Conservation (phyloP, 352 stramenopile genomes). For the Phytophthora citricola region DNA sequence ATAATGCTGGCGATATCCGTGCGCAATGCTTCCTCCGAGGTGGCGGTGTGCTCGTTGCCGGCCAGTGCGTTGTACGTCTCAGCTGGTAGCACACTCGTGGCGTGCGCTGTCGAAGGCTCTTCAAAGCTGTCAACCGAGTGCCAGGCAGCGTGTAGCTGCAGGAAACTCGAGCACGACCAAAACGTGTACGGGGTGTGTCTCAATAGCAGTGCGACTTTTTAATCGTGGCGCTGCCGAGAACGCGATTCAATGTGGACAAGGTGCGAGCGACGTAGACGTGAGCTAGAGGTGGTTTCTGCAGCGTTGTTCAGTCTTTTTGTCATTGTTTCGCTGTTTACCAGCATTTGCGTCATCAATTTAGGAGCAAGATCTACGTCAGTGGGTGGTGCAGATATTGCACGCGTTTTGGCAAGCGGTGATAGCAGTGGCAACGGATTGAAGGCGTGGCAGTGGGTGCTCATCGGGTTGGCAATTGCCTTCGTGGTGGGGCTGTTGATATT, state of each 20-base stretch:
- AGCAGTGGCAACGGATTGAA: conserved; percentile 18
- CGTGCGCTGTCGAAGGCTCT: conserved; percentile 15
- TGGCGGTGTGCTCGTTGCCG: conserved; percentile 37
- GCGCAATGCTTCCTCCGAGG: conserved; percentile 4
- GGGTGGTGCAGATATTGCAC: not conserved
- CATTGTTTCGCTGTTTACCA: not conserved
- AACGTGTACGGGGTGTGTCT: conserved; percentile 23
- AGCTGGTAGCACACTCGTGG: conserved; percentile 4
- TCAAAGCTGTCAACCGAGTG: conserved; percentile 14
- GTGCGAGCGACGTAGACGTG: not conserved
- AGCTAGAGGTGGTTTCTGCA: not conserved
- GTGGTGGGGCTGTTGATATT: conserved; percentile 46
- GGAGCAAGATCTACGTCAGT: not conserved
- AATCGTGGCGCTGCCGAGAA: conserved; percentile 17
- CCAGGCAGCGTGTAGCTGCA: conserved; percentile 27
- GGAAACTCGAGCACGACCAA: conserved; percentile 17
- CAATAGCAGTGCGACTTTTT: conserved; percentile 13
- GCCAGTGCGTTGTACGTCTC: conserved; percentile 34
- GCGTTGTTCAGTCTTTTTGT: not conserved
- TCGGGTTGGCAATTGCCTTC: conserved; percentile 41
- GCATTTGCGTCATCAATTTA: conserved; percentile 7
- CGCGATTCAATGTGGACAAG: conserved; percentile 21
- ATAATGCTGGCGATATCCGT: conserved; percentile 15
- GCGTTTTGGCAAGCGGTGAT: conserved; percentile 13
- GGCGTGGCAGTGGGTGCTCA: conserved; percentile 47